phyloP scores from a whole-genome alignment of 2,329 filamentous ascomycete species.

The Penicillium sp. region DNA sequence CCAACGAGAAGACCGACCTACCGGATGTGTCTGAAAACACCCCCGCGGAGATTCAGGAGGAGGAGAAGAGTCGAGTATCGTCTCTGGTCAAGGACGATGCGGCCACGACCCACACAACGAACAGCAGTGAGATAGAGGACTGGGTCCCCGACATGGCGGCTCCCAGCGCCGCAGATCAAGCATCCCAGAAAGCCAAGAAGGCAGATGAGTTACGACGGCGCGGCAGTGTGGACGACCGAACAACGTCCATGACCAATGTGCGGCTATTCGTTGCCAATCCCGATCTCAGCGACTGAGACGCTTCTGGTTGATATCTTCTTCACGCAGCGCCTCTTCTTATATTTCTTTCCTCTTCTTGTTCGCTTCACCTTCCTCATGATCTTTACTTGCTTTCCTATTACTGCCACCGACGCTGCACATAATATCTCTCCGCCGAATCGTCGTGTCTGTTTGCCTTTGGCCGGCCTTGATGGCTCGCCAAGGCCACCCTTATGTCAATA shows the following conservation, averaged over 20 bases:
- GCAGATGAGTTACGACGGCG: slow-evolving; percentile 46
- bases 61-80: slow-evolving; percentile 27
- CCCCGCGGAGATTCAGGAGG: slow-evolving; percentile 28
- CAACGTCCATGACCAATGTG: slow-evolving; percentile 47
- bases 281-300: slow-evolving; percentile 42
- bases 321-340: slow-evolving; percentile 8
- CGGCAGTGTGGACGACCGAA: slow-evolving; percentile 50
- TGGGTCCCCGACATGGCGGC: slow-evolving; percentile 52
- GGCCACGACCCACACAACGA: slow-evolving; percentile 29
- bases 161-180: slow-evolving; percentile 40
- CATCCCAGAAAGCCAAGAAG: slow-evolving; percentile 40
- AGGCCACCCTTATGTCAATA: slow-evolving; percentile 14
- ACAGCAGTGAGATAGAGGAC: slow-evolving; percentile 47
- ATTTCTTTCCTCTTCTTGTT: slow-evolving; percentile 1
- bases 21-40: slow-evolving; percentile 44
- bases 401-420: slow-evolving; percentile 21
- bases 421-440: slow-evolving; percentile 19
- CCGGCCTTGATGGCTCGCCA: slow-evolving; percentile 17
- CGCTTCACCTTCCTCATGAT: slow-evolving; percentile 13
- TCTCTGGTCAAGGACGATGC: slow-evolving; percentile 28
- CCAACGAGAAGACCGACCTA: slow-evolving; percentile 43
- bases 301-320: background rate
- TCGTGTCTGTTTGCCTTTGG: slow-evolving; percentile 4
- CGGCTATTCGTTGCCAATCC: slow-evolving; percentile 50
- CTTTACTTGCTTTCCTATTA: slow-evolving; percentile 8